These are phyloP conservation scores for Lactarius hatsudake DNA, from an alignment of 768 basidiomycete genomes.

Conservation along the genomic window DNA sequence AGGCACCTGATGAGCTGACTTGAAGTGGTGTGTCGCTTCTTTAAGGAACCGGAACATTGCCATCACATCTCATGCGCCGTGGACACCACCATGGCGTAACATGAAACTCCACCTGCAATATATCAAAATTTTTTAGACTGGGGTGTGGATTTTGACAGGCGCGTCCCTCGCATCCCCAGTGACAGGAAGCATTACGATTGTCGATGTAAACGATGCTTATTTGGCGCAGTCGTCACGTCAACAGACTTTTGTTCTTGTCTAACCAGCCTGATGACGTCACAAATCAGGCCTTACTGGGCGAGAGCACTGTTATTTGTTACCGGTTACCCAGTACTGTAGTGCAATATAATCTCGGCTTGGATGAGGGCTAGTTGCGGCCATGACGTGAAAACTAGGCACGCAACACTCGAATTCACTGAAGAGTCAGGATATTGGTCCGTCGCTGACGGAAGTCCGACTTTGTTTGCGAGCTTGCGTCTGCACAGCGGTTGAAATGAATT, in stretches of 20 bases:
- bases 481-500: slow-evolving; percentile 3
- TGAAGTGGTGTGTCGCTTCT: not conserved
- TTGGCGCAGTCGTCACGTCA: not conserved
- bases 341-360: not conserved
- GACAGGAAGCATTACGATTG: not conserved
- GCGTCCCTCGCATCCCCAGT: not conserved
- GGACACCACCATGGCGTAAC: not conserved
- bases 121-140: not conserved
- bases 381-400: not conserved
- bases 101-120: not conserved
- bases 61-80: not conserved
- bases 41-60: not conserved
- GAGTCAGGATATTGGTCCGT: not conserved
- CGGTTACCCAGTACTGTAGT: not conserved
- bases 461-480: not conserved
- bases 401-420: not conserved
- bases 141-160: not conserved
- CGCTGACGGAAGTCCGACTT: not conserved
- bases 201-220: not conserved
- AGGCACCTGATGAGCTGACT: not conserved
- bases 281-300: not conserved
- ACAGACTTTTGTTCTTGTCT: not conserved
- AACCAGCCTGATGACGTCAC: not conserved
- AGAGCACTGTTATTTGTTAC: not conserved
- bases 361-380: not conserved